Percentiles rank a stretch among this genome's conserved stretches.
phyloP scores from a whole-genome alignment of 176 grass and related monocot genomes.

The sorghum (Sorghum bicolor) region Sorghum_bicolor_NCBIv3 NC_012872.2:7151001-7151500 shows the following conservation, averaged over 20 bases:
- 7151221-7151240: neutral
- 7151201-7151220: constrained; percentile 18
- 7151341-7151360: neutral
- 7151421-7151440: neutral
- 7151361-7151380: neutral
- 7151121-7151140: neutral
- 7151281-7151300: neutral
- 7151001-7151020: neutral
- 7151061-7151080: neutral
- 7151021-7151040: neutral
- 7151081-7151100: neutral
- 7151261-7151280: neutral
- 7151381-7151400: neutral
- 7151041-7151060: neutral
- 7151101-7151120: neutral
- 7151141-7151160: constrained; percentile 1
- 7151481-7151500: neutral
- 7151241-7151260: constrained; percentile 8
- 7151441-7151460: neutral
- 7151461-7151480: constrained; percentile 8
- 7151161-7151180: neutral
- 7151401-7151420: neutral
- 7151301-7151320: neutral
- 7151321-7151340: constrained; percentile 1
- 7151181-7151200: neutral